Base-by-base conservation (phyloP, 1,284 basidiomycete species). In the Apiotrichum brassicae region DNA sequence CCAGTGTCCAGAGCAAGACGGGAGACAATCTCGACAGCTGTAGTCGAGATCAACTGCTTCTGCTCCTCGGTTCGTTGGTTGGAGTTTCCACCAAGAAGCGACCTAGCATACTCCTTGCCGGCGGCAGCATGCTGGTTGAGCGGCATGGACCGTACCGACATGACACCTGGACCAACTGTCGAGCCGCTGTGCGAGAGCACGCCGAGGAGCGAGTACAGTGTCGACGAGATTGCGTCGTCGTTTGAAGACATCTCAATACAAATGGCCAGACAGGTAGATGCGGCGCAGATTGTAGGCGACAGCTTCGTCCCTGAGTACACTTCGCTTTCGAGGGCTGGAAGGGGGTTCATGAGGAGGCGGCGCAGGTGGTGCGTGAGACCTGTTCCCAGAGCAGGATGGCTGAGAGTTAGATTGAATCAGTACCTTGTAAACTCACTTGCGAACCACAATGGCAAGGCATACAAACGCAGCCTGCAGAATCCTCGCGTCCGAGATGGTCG, bases 121-220 rank as follows among this genome's bases (percentile, higher is more conserved):
- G 24, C 13, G 7, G 28, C 37, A n/a, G n/a, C n/a, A 9, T 39
- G 26, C 23, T 39, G 46, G 14, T 26, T 38, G 16, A 56, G 46
- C 4, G 56, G 56, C 26, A 48, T 41, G 4, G 65, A 65, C 6
- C 60, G 51, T 4, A 65, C 51, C 0, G 66, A 63, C 43, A 46
- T 51, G 5, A 54, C 56, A 6, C 54, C 56, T 2, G 59, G 57
- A 3, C 46, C 52, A 24, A 61, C 51, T 2, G 58, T 57, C 13
- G 56, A 48, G 84, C 89, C 70, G 16, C 43, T 23, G 83, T 86
- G 32, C 82, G 85, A 82, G 49, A 97, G 85, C 64, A 89, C 87
- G 65, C 97, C 97, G 53, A 97, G 79, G 14, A 97, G 79, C 9
- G 91, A 93, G 71, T 97, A 97, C 82, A 95, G 87, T 59, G 91